Evolutionary conservation across 768 basidiomycete genomes (phyloP), one percentile per base, ranked within the genome.

Genomic region (Tephrocybe rancida): DNA sequence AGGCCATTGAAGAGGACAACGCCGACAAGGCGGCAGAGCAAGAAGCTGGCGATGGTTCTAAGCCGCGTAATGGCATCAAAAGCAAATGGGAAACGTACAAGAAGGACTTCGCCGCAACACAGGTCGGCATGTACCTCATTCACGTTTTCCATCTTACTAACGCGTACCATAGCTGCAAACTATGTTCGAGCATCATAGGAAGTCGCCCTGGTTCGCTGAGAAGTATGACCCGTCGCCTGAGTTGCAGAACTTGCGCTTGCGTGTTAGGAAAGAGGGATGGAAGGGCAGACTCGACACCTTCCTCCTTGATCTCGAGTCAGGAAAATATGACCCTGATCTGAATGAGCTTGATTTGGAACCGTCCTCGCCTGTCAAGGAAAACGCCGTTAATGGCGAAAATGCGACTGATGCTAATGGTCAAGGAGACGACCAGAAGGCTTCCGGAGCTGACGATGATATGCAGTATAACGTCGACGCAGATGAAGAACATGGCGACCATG

Each of bases 171-270:
- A 98, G 95, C 85, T 96, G 65, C 92, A 92, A 77, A 89, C 90
- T 52, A 89, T 98, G 82, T 97, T 93, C 80, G 90, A 97, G 29
- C 90, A 93, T 72, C 95, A 98, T 76, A 84, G 87, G 73, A 88
- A 89, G 66, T 92, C 92, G n/a, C 88, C 93, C 13, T 98, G 95
- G 95, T 98, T 97, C 77, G 84, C 86, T 51, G 95, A 98, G 79
- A 92, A 92, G 70, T 98, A 98, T 75, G 92, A 94, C 56, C 88
- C 88, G 52, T 71, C 84, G 37, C 76, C 83, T 47, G 88, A 92
- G 62, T 83, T 81, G 65, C 79, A 82, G 50, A 77, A 79, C 50
- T 74, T 95, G 67, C 88, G 95, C 62, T 78, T 77, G 57, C 81
- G 93, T 61, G 84, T 94, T 57, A 83, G 90, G 67, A 88, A 85